Evolutionary conservation across 257 asterid genomes (phyloP), one percentile per base, ranked within the genome.

Genomic region (Solanum corneliomulleri): DNA sequence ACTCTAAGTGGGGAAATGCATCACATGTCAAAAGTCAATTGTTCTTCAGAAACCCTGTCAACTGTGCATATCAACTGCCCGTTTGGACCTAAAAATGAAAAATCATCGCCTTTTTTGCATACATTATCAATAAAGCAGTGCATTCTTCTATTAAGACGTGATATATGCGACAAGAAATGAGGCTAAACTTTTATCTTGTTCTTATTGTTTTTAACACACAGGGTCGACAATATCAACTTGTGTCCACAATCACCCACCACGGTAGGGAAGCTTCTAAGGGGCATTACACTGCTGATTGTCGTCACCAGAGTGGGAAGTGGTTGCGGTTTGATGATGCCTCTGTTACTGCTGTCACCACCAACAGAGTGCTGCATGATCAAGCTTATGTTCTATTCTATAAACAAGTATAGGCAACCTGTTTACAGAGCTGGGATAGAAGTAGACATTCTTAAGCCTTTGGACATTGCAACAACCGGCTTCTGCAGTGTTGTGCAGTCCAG

Each of bases 251-350:
- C 87, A 96, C 98, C 5, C 99, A 96, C 90, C 99, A 96, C 45
- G 99, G 99, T 39, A 93, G 91, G 88, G 98, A 94, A 91, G 95
- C 99, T 29, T 95, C 99, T 0, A 96, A 90, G 90, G 99, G 98
- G 42, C 99, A 96, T 89, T 96, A 96, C 74, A 96, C 99, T 49
- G 95, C 98, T 25, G 98, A 95, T 85, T 94, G 92, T 9, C 92
- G 92, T 31, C 68, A 86, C 84, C 88, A 92, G 11, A 90, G 88
- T 60, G 96, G 98, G 81, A 94, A 89, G 86, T 96, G 99, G 99
- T 84, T 96, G 85, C 93, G 98, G 60, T 96, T 93, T 76, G 99
- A 96, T 62, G 99, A 96, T 64, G 94, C 96, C 64, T 89, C 95
- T 83, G 94, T 95, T 80, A 83, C 92, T 80, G 90, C 94, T 74